A percentile compares a stretch with the other conserved stretches of the same genome.
Conservation (phyloP, 176 grass and related monocot genomes). For the Musa itinerans region DNA sequence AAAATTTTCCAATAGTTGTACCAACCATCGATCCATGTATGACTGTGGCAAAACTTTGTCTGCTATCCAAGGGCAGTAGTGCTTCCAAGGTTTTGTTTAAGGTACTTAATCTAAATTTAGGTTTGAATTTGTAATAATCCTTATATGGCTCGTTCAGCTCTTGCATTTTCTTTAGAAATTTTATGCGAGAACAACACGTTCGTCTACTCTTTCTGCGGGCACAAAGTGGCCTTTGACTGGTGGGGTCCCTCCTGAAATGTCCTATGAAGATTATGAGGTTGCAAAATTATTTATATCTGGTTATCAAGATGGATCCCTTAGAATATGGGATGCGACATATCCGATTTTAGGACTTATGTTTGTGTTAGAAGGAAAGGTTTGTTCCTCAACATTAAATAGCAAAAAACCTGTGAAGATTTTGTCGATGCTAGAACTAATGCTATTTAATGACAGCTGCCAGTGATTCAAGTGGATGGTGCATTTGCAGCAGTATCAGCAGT, state of each 20-base stretch:
- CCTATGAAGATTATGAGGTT: conserved; percentile 43
- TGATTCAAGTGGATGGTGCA: conserved; percentile 42
- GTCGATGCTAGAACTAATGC: conserved; percentile 7
- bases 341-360: conserved; percentile 66
- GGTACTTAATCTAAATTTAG: conserved; percentile 31
- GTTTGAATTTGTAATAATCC: conserved; percentile 1
- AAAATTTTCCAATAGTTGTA: conserved; percentile 70
- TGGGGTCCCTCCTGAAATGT: conserved; percentile 90
- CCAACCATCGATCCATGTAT: conserved; percentile 76
- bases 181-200: conserved; percentile 30
- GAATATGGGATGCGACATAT: conserved; percentile 92
- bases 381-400: conserved; percentile 9
- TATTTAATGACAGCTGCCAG: conserved; percentile 44
- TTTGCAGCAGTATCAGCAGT: conserved; percentile 64
- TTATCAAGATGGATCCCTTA: conserved; percentile 95
- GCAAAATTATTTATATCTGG: conserved; percentile 79
- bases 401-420: conserved; percentile 1
- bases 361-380: conserved; percentile 77
- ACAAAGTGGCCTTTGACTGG: conserved; percentile 94
- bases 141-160: not conserved
- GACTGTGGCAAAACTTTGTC: conserved; percentile 55
- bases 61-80: conserved; percentile 27
- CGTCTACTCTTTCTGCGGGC: conserved; percentile 33
- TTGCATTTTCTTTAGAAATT: conserved; percentile 45
- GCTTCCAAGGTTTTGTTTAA: conserved; percentile 52